Conservation (phyloP, 805 yeast species). For the Scheffersomyces amazonensis region DNA sequence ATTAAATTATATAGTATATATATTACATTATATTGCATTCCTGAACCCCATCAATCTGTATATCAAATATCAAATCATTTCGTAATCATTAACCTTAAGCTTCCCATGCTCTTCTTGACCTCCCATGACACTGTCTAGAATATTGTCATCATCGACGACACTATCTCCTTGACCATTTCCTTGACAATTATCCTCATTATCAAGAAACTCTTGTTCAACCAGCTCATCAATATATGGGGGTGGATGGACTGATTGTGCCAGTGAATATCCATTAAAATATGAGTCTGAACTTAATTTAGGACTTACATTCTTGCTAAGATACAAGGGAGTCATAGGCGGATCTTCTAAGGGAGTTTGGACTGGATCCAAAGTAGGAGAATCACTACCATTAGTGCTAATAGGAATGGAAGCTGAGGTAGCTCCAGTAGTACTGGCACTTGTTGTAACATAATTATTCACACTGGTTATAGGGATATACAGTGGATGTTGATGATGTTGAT, state of each 20-base stretch:
- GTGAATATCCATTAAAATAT: no score
- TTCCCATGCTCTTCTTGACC: background rate
- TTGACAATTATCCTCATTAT: no score
- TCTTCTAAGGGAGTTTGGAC: conserved; percentile 43
- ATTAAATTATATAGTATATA: no score
- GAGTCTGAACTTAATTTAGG: background rate
- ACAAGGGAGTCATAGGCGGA: conserved; percentile 43
- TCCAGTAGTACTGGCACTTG: background rate
- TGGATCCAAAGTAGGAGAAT: conserved; percentile 34
- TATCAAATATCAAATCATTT: background rate
- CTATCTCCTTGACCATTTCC: no score
- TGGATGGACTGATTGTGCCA: no score
- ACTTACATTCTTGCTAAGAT: conserved; percentile 12
- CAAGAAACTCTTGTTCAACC: background rate
- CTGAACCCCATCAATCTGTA: no score
- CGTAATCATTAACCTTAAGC: background rate
- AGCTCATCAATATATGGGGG: no score
- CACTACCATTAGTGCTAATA: conserved; percentile 4
- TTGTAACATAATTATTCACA: conserved; percentile 1
- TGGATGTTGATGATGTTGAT: conserved; percentile 5
- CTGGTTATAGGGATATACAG: background rate
- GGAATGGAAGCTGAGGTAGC: background rate
- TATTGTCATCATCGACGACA: background rate
- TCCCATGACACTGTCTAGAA: background rate
- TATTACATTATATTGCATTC: no score